Conservation (phyloP, 805 yeast genomes). For the Yamadazyma tumulicola region DNA sequence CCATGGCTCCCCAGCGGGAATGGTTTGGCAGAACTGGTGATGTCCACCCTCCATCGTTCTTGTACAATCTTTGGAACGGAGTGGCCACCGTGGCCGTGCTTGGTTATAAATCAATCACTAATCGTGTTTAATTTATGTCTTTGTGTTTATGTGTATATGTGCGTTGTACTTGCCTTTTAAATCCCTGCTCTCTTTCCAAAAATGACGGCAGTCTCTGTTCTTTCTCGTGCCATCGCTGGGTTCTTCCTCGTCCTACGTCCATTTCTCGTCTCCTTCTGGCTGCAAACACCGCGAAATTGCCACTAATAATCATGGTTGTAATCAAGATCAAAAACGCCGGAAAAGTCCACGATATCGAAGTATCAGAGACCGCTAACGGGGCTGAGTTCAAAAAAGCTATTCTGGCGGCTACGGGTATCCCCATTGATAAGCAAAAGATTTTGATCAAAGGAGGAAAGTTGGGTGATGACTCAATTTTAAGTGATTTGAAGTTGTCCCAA, state of each 20-base stretch:
- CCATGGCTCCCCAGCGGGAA: constrained; percentile 24
- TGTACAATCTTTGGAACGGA: constrained; percentile 31
- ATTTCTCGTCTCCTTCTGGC: too few relatives aligned
- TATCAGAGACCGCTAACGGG: constrained; percentile 56
- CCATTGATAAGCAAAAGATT: constrained; percentile 87
- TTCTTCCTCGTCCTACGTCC: too few relatives aligned
- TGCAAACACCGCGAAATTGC: constrained; percentile 5
- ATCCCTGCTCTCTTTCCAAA: too few relatives aligned
- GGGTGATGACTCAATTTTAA: constrained; percentile 60
- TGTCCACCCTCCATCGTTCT: constrained; percentile 26
- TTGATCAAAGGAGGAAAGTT: constrained; percentile 87
- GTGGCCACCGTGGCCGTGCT: constrained; percentile 27
- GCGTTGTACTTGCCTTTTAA: too few relatives aligned
- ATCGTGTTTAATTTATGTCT: constrained; percentile 5
- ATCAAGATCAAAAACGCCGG: constrained; percentile 40
- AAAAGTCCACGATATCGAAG: constrained; percentile 34
- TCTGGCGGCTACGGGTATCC: constrained; percentile 71
- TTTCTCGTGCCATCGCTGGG: too few relatives aligned
- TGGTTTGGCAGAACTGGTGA: constrained; percentile 40
- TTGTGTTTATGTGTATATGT: not conserved
- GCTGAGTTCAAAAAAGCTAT: constrained; percentile 64
- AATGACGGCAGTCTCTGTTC: too few relatives aligned
- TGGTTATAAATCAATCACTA: constrained; percentile 11
- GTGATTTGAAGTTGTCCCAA: constrained; percentile 53
- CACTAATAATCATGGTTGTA: constrained; percentile 5